Conservation (phyloP, 2,329 filamentous ascomycete genomes). For the Pseudopithomyces chartarum region DNA sequence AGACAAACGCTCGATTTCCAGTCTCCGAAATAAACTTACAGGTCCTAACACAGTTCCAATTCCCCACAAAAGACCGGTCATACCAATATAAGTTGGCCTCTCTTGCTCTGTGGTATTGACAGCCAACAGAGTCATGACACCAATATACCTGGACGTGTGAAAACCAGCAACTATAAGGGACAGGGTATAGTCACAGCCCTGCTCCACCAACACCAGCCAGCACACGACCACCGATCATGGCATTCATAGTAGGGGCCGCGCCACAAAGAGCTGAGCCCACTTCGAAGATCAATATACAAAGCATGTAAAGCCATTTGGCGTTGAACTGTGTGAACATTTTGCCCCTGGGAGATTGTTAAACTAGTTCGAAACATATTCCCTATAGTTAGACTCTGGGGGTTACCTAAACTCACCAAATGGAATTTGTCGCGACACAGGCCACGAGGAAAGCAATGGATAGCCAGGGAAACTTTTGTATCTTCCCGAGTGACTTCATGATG, state of each 20-base stretch:
- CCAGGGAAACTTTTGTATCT: slow-evolving; percentile 19
- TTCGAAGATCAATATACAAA: slow-evolving; percentile 29
- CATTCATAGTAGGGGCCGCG: slow-evolving; percentile 30
- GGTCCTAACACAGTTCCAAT: not conserved
- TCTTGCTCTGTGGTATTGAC: not conserved
- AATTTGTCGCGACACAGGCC: not conserved
- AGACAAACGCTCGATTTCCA: not conserved
- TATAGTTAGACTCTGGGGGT: not conserved
- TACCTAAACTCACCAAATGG: not conserved
- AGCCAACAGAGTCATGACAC: slow-evolving; percentile 29
- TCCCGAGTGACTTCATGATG: slow-evolving; percentile 15
- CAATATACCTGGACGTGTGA: no score
- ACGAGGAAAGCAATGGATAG: slow-evolving; percentile 17
- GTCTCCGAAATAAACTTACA: not conserved
- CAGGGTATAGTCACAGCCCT: slow-evolving; percentile 50
- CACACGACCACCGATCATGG: slow-evolving; percentile 47
- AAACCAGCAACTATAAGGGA: no score
- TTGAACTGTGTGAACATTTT: slow-evolving; percentile 19
- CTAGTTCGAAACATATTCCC: no score
- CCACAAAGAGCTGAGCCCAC: slow-evolving; percentile 35
- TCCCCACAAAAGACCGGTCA: not conserved
- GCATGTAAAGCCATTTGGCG: slow-evolving; percentile 50
- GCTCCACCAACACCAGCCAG: slow-evolving; percentile 51
- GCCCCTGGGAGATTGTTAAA: not conserved
- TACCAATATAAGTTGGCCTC: not conserved